Base-by-base conservation (phyloP, 1,284 basidiomycete species). In the Ganoderma lucidum region DNA sequence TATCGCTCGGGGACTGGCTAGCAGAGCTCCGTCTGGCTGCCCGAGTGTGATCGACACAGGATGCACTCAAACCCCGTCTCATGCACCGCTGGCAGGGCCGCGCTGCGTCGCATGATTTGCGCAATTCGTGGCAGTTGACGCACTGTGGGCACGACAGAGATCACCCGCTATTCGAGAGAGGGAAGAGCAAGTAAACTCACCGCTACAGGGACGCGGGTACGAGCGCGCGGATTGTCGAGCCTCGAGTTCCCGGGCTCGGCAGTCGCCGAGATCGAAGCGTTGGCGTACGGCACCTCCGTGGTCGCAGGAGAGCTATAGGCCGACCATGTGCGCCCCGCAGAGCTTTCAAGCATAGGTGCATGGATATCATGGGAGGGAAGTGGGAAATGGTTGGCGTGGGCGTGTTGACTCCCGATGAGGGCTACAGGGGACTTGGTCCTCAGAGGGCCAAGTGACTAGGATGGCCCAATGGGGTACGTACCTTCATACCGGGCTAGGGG, bases 41-140 rank as follows among this genome's bases (percentile, higher is more conserved):
- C 17, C 56, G 35, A 59, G 56, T 9, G n/a, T 39, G 56, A 35
- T 64, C 35, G 8, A 55, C 28, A 37, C 48, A 55, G 15, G 30
- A 41, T 2, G 12, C 51, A 8, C 37, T n/a, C 32, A 39, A 17
- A 12, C 63, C 63, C 14, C 35, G 37, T 19, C 37, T 55, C 9
- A 42, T 14, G 37, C 48, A 55, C 3, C 63, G 63, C 35, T 41
- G 63, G 14, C 48, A 55, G n/a, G 63, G 48, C 23, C 63, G 30
- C 15, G 51, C 12, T 3, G 30, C 28, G 30, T 30, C 35, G 32
- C 63, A 55, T 5, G 48, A 42, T 37, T 64, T 64, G 12, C 63
- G 37, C 23, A 39, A 17, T 2, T 42, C 48, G 37, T 64, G 48
- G 53, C 63, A 64, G 37, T 64, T n/a, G 19, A 8, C n/a, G 30